Percentiles rank a stretch among this genome's conserved stretches.
phyloP scores from a whole-genome alignment of 1,284 basidiomycete genomes.

The Filobasidium uniguttulatum region DNA sequence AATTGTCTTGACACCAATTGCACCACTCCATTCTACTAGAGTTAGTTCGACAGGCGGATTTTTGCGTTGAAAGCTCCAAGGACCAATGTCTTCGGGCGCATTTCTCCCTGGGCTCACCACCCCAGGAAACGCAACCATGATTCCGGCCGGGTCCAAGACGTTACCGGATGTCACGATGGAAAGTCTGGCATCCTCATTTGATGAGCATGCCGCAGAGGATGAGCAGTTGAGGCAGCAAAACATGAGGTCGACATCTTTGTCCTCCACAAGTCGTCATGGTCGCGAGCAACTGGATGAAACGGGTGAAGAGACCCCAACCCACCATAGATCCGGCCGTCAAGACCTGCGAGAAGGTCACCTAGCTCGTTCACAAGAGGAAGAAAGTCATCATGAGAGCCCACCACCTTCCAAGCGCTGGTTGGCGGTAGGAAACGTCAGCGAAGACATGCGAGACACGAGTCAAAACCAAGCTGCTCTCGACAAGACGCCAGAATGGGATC shows the following conservation, averaged over 20 bases:
- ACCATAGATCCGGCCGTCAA: no score
- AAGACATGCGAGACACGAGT: slow-evolving; percentile 5
- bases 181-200: slow-evolving; percentile 32
- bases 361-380: slow-evolving; percentile 51
- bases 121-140: slow-evolving; percentile 9
- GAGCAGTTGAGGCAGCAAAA: slow-evolving; percentile 13
- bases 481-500: background rate
- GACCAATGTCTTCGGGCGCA: background rate
- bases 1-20: no score
- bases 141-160: slow-evolving; percentile 19
- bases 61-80: background rate
- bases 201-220: slow-evolving; percentile 28
- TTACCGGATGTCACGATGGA: slow-evolving; percentile 35
- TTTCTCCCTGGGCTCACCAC: background rate
- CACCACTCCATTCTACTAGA: no score
- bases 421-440: slow-evolving; percentile 29
- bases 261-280: no score
- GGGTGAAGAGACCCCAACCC: no score
- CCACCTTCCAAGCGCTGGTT: slow-evolving; percentile 33
- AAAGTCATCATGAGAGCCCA: slow-evolving; percentile 74
- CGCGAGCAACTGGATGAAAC: no score
- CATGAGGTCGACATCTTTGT: no score
- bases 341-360: no score
- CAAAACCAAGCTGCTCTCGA: background rate
- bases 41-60: background rate